Base-by-base conservation (phyloP, 192 early-diverging fungal species). In the Coemansia umbellata region DNA sequence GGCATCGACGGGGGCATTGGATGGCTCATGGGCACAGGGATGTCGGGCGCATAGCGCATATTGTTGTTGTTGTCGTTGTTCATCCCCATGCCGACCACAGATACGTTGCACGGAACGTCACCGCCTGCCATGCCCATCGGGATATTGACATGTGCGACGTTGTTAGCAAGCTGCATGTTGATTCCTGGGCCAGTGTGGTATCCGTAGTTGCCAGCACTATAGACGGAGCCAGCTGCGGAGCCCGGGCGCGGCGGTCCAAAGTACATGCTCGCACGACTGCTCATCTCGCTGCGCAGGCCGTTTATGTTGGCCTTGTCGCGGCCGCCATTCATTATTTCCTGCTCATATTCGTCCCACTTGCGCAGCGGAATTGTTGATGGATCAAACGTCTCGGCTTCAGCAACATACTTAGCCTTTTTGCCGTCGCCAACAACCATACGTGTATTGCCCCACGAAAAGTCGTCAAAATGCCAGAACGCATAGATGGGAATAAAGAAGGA, bases 391-490 rank as follows among this genome's bases (percentile, higher is more conserved):
- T 85, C 87, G 35, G 85, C 75, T 50, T 85, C 85, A 44, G 79
- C 83, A 55, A 76, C 68, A 42, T 67, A 78, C 22, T 82, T 78
- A 31, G 76, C 43, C 64, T 80, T 86, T 58, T 83, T 87, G 66
- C 92, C 91, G 37, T 89, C 88, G 61, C 91, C 88, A 14, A 92
- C 82, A 8, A 95, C 92, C 43, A 90, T 48, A 74, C 96, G 89
- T 23, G 96, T 99, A 70, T 93, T 96, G 63, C 95, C 97, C 97
- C 97, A 99, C 26, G 92, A 95, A 59, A 99, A 99, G 69, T 99
- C 94, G 71, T 99, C 97, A 80, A 98, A 95, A 81, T 97, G 94
- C 97, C 97, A 99, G 84, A 97, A 99, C 5, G 97, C 82, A 58
- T 99, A 99, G 28, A 93, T 60, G 23, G 89, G 90, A 44, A 91